Evolutionary conservation across 2,329 filamentous ascomycete species (phyloP).

Genomic region (Aspergillus melleus): DNA sequence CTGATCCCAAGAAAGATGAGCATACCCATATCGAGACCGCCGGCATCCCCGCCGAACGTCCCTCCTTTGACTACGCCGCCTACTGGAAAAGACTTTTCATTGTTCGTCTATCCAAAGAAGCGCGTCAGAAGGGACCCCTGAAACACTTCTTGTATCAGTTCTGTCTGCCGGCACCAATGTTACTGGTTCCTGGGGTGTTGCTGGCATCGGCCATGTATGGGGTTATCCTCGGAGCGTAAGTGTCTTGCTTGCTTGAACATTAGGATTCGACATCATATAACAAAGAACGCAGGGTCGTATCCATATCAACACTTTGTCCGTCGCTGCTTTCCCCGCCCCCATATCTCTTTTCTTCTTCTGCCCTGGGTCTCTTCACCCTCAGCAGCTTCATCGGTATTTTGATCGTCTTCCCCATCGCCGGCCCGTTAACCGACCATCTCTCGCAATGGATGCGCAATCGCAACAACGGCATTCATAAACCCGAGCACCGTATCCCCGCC

Average conservation of each 20-base stretch:
- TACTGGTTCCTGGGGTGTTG: slow-evolving; percentile 25
- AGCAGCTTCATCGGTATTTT: slow-evolving; percentile 41
- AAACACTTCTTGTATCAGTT: slow-evolving; percentile 19
- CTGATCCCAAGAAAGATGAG: slow-evolving; percentile 21
- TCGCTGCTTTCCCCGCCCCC: slow-evolving; percentile 31
- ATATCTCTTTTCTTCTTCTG: slow-evolving; percentile 31
- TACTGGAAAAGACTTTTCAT: slow-evolving; percentile 32
- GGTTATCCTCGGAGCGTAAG: slow-evolving; percentile 28
- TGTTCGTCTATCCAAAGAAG: slow-evolving; percentile 23
- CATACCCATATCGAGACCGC: slow-evolving; percentile 21
- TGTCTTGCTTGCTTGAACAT: not conserved
- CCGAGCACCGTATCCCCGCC: slow-evolving; percentile 42
- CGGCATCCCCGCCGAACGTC: not conserved
- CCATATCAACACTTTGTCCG: slow-evolving; percentile 29
- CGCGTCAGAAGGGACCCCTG: slow-evolving; percentile 18
- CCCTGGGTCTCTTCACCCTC: slow-evolving; percentile 29
- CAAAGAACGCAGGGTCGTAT: slow-evolving; percentile 16
- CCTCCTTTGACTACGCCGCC: slow-evolving; percentile 16
- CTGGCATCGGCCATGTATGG: slow-evolving; percentile 30
- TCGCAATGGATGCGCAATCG: slow-evolving; percentile 36
- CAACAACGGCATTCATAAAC: slow-evolving; percentile 37
- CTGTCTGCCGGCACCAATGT: slow-evolving; percentile 25
- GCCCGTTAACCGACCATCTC: slow-evolving; percentile 42
- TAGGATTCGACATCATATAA: no score
- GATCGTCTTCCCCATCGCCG: slow-evolving; percentile 39